Base-by-base conservation (phyloP, 2,329 filamentous ascomycete genomes). In the Aspergillus sp. region DNA sequence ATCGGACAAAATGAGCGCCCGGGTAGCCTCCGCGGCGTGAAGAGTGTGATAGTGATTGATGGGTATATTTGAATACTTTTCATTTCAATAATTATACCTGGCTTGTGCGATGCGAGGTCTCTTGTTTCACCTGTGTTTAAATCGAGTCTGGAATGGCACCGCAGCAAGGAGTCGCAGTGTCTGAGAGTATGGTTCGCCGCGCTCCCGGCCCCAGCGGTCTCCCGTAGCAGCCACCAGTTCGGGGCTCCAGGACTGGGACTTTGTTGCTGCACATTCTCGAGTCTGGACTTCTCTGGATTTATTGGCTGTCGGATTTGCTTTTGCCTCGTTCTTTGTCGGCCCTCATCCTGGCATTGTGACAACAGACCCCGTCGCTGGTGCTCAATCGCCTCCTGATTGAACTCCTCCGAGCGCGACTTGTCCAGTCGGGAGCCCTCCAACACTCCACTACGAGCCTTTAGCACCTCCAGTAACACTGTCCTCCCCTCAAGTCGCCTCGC, bases 401-500 rank as follows among this genome's bases (percentile, higher is more conserved):
- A 51, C 41, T 44, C 26, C 18, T 30, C 43, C 24, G 22, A 34
- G 44, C 12, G 17, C 22, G 15, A 32, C 17, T 32, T 48, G 45
- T 41, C 55, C 36, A 57, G 49, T 57, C 55, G 45, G 55, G 48
- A 53, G 38, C 49, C 49, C 45, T 22, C 32, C 48, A 26, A 36
- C 49, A 52, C 55, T 57, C 55, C 55, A 57, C 55, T 53, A 48
- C 38, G 26, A 30, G 26, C 26, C 26, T 30, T 24, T 49, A 41
- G 30, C 36, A 32, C 53, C 38, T 39, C 34, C n/a, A 20, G 44
- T 34, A 48, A 48, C 44, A 44, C 55, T 43, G 20, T 30, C n/a
- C 48, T 48, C 54, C 48, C 55, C 50, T 57, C 51, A 57, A 57
- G 48, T 47, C 56, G 44, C 44, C 44, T 48, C 26, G 44, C 44